Conservation (phyloP, 2,329 filamentous ascomycete species). For the Biscogniauxia sp. region DNA sequence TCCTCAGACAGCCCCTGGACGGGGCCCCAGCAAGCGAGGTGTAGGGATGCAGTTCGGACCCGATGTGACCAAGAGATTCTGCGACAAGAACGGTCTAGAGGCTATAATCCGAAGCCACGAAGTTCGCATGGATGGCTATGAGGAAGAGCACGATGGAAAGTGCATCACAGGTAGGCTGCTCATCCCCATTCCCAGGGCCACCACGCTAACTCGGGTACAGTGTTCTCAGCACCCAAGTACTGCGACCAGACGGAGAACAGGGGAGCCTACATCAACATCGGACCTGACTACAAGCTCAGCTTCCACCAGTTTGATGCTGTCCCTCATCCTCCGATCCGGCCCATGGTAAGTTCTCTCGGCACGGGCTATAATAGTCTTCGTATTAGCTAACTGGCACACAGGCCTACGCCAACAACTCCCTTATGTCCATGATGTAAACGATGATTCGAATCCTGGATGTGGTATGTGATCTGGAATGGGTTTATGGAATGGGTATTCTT, state of each 20-base stretch:
- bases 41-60: conserved; percentile 96
- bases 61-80: conserved; percentile 94
- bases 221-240: conserved; percentile 96
- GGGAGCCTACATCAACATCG: conserved; percentile 97
- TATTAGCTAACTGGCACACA: conserved; percentile 36
- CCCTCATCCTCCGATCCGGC: conserved; percentile 90
- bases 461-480: conserved; percentile 21
- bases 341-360: conserved; percentile 62
- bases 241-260: conserved; percentile 98
- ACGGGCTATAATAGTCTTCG: background rate
- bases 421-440: conserved; percentile 72
- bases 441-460: conserved; percentile 13
- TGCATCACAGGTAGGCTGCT: conserved; percentile 78
- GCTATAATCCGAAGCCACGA: conserved; percentile 97
- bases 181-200: background rate
- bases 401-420: conserved; percentile 82
- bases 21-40: conserved; percentile 92
- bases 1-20: conserved; percentile 79
- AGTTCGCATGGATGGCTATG: conserved; percentile 98
- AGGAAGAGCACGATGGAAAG: conserved; percentile 91
- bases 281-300: conserved; percentile 83
- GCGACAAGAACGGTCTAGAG: conserved; percentile 90
- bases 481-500: conserved; percentile 28
- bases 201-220: conserved; percentile 42
- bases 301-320: conserved; percentile 96